Percentiles rank a stretch among this genome's conserved stretches.
Conservation (phyloP, 768 basidiomycete species). For the Boletus insuetus region DNA sequence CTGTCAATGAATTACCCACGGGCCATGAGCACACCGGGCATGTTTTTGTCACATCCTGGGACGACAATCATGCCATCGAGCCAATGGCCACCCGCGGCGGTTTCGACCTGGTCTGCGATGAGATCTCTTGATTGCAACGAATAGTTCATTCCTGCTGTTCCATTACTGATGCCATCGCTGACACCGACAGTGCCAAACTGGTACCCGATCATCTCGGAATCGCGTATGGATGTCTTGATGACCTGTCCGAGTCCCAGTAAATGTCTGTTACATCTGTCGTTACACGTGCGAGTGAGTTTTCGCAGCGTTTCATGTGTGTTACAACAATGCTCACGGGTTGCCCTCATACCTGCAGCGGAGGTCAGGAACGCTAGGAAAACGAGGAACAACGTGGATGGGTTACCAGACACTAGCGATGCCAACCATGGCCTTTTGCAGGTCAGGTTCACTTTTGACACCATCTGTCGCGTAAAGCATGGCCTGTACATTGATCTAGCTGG, state of each 20-base stretch:
- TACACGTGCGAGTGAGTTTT: background rate
- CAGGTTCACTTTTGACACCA: conserved; percentile 72
- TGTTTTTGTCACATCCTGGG: conserved; percentile 99
- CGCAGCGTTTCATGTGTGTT: background rate
- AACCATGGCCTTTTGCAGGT: conserved; percentile 96
- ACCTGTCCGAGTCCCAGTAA: conserved; percentile 85
- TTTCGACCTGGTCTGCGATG: conserved; percentile 97
- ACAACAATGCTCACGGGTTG: conserved; percentile 72
- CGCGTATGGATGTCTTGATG: conserved; percentile 75
- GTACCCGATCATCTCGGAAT: conserved; percentile 81
- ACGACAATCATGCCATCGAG: conserved; percentile 97
- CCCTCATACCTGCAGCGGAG: conserved; percentile 83
- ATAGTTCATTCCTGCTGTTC: conserved; percentile 88
- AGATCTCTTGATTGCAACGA: conserved; percentile 98
- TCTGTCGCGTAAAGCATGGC: conserved; percentile 99
- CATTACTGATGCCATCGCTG: conserved; percentile 99
- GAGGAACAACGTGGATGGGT: conserved; percentile 28
- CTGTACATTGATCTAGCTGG: conserved; percentile 37
- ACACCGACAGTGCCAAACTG: conserved; percentile 98
- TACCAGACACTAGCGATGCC: conserved; percentile 97
- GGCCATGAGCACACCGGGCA: conserved; percentile 99
- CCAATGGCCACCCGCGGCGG: conserved; percentile 95
- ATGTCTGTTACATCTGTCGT: conserved; percentile 92
- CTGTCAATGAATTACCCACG: conserved; percentile 48
- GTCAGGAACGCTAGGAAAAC: conserved; percentile 11